Conservation (phyloP, 345 rosid genomes). For the Fremontodendron californicum region DNA sequence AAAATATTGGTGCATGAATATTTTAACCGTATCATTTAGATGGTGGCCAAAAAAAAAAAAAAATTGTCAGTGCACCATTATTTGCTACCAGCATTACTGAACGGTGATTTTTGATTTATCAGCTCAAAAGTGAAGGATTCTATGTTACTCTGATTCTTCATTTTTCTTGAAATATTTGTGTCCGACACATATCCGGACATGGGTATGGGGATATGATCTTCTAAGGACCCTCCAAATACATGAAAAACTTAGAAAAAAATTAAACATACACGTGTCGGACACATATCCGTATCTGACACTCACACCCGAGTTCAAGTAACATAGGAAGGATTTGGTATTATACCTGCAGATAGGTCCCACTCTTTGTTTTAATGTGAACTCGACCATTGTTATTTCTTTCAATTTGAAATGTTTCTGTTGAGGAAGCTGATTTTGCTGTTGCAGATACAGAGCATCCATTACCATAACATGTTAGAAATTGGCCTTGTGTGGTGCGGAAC, state of each 20-base stretch:
- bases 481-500: slow-evolving; percentile 50
- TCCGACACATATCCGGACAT: too few relatives aligned
- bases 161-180: too few relatives aligned
- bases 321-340: neutral
- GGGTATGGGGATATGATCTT: too few relatives aligned
- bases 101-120: neutral
- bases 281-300: too few relatives aligned
- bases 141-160: too few relatives aligned
- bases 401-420: slow-evolving; percentile 40
- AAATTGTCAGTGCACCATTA: neutral
- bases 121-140: neutral
- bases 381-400: slow-evolving; percentile 43
- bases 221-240: too few relatives aligned
- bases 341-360: slow-evolving; percentile 68
- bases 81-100: neutral
- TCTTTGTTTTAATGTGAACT: slow-evolving; percentile 48
- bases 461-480: slow-evolving; percentile 59
- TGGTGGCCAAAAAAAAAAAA: neutral
- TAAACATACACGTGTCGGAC: too few relatives aligned
- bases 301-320: too few relatives aligned
- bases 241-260: too few relatives aligned
- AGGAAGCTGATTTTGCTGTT: slow-evolving; percentile 45
- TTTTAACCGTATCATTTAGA: neutral
- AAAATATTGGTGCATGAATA: neutral
- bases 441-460: slow-evolving; percentile 51